These are phyloP conservation scores for Neonectria faginata DNA, from an alignment of 2,329 filamentous ascomycete genomes.

Conservation along the genomic window DNA sequence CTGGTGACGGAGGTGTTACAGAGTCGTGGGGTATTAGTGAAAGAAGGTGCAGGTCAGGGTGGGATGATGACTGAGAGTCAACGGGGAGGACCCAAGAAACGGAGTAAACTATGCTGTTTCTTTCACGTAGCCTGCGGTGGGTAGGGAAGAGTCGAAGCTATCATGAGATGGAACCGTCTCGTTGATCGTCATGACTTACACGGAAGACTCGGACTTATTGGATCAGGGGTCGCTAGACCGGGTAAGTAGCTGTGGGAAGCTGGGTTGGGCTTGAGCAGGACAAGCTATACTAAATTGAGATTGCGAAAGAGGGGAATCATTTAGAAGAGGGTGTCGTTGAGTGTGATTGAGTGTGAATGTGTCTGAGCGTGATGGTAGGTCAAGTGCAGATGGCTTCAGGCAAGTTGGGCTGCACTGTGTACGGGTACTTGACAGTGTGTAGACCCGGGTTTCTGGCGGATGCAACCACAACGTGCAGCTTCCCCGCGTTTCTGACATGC, in stretches of 20 bases:
- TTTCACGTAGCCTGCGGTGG: not conserved
- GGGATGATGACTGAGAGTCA: not conserved
- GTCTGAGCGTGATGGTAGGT: too few relatives aligned
- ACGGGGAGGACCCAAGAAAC: not conserved
- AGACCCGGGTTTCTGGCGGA: not conserved
- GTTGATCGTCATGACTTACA: too few relatives aligned
- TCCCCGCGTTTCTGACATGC: not conserved
- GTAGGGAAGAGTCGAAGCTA: not conserved
- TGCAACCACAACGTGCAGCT: not conserved
- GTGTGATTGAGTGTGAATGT: not conserved
- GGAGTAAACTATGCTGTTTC: constrained; percentile 1
- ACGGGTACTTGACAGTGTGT: too few relatives aligned
- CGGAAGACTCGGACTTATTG: too few relatives aligned
- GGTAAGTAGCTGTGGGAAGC: too few relatives aligned
- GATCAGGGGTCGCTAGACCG: too few relatives aligned
- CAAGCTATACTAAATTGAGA: not conserved
- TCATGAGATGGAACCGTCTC: not conserved
- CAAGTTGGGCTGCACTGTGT: too few relatives aligned
- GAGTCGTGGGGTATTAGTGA: constrained; percentile 21
- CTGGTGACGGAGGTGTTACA: constrained; percentile 31
- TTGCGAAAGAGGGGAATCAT: not conserved
- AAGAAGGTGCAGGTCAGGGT: constrained; percentile 14
- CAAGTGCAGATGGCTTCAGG: too few relatives aligned
- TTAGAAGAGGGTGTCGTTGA: not conserved
- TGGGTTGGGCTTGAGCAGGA: too few relatives aligned